A percentile compares a stretch with the other conserved stretches of the same genome.
Conservation (phyloP, 805 yeast genomes). For the Saturnispora quitensis region DNA sequence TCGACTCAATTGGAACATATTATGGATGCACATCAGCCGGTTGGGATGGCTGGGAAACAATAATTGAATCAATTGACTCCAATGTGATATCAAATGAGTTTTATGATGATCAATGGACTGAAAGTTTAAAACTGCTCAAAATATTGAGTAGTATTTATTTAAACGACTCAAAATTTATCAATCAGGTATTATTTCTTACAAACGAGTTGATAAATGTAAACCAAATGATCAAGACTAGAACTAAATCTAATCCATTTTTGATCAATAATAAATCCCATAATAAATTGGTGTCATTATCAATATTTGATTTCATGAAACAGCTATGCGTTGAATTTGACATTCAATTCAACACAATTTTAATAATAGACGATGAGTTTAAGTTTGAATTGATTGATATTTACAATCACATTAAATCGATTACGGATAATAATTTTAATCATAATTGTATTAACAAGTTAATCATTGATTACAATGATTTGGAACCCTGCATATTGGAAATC, state of each 20-base stretch:
- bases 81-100: constrained; percentile 8
- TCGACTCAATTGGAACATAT: constrained; percentile 21
- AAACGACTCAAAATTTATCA: constrained; percentile 7
- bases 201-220: constrained; percentile 10
- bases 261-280: background rate
- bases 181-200: constrained; percentile 18
- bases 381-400: constrained; percentile 17
- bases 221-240: background rate
- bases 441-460: constrained; percentile 14
- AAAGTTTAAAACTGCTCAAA: constrained; percentile 18
- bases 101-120: constrained; percentile 15
- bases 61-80: constrained; percentile 17
- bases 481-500: background rate
- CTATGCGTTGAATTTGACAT: constrained; percentile 16
- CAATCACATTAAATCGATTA: constrained; percentile 14
- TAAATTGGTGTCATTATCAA: background rate
- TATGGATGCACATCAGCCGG: constrained; percentile 22
- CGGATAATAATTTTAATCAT: constrained; percentile 6
- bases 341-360: constrained; percentile 17
- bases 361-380: constrained; percentile 19
- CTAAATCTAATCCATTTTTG: background rate
- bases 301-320: constrained; percentile 9
- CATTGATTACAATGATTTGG: background rate
- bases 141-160: constrained; percentile 17
- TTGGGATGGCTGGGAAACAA: constrained; percentile 25